Evolutionary conservation across 805 yeast species (phyloP).

Genomic region (Candida coquimbonensis): DNA sequence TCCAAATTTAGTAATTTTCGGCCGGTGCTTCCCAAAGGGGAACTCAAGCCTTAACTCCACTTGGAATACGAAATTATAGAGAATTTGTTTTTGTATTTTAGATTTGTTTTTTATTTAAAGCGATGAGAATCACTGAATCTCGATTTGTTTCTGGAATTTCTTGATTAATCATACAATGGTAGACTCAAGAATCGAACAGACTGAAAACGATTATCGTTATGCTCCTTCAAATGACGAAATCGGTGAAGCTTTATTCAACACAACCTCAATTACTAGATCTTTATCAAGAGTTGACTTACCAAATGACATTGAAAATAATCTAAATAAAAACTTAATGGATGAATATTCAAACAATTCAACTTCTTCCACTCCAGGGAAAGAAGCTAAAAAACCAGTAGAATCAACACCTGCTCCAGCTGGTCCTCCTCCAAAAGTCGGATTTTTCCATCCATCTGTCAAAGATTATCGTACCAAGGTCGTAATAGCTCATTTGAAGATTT

Average conservation of each 20-base stretch:
- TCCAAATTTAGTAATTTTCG: no score
- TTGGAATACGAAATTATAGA: background rate
- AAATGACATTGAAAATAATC: background rate
- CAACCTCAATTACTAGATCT: background rate
- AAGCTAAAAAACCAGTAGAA: background rate
- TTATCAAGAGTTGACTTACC: slow-evolving; percentile 1
- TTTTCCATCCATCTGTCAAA: slow-evolving; percentile 9
- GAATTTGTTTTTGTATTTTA: no score
- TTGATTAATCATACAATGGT: no score
- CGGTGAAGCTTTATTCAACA: slow-evolving; percentile 3
- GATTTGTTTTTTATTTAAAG: no score
- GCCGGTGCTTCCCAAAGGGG: no score
- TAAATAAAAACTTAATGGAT: no score
- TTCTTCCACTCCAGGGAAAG: background rate
- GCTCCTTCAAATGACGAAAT: slow-evolving; percentile 5
- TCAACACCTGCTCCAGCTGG: background rate
- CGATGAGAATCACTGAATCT: no score
- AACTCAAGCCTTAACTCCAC: no score
- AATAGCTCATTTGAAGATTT: slow-evolving; percentile 7
- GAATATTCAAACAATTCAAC: background rate
- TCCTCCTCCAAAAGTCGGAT: slow-evolving; percentile 11
- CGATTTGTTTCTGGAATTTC: no score
- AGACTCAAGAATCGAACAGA: background rate
- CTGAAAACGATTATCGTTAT: background rate
- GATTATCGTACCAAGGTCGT: slow-evolving; percentile 11